Conservation (phyloP, 2,329 filamentous ascomycete genomes). For the Pestalotiopsis sp. region DNA sequence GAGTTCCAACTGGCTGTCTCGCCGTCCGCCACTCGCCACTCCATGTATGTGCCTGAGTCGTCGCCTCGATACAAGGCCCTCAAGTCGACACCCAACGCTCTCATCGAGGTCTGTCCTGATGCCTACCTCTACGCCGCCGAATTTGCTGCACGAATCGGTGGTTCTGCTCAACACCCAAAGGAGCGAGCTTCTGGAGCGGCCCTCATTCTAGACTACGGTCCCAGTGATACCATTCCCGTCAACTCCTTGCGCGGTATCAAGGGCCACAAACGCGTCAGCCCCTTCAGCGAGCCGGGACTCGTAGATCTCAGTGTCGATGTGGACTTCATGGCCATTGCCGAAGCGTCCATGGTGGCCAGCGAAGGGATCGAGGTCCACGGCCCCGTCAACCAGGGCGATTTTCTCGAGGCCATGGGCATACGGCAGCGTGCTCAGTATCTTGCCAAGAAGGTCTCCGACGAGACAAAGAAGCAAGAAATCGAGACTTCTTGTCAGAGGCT, state of each 20-base stretch:
- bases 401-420: constrained; percentile 82
- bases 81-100: constrained; percentile 65
- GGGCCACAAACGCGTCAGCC: constrained; percentile 73
- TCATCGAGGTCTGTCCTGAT: constrained; percentile 91
- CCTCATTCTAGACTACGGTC: constrained; percentile 95
- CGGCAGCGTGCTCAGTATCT: constrained; percentile 74
- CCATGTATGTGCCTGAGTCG: constrained; percentile 80
- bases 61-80: constrained; percentile 79
- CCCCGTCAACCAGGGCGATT: constrained; percentile 82
- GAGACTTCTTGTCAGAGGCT: constrained; percentile 79
- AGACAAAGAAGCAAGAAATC: constrained; percentile 60
- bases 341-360: constrained; percentile 75
- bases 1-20: constrained; percentile 90
- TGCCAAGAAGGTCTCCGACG: constrained; percentile 45
- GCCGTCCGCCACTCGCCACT: constrained; percentile 76
- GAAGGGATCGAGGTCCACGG: constrained; percentile 89
- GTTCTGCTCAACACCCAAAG: constrained; percentile 58
- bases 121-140: constrained; percentile 78
- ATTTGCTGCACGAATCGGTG: constrained; percentile 84
- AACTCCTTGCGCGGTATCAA: constrained; percentile 92
- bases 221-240: constrained; percentile 73
- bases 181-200: constrained; percentile 76
- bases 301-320: constrained; percentile 93
- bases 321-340: constrained; percentile 86
- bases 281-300: constrained; percentile 77